Base-by-base conservation (phyloP, 1,139 yeast species). In the Kurtzmaniella natalensis region DNA sequence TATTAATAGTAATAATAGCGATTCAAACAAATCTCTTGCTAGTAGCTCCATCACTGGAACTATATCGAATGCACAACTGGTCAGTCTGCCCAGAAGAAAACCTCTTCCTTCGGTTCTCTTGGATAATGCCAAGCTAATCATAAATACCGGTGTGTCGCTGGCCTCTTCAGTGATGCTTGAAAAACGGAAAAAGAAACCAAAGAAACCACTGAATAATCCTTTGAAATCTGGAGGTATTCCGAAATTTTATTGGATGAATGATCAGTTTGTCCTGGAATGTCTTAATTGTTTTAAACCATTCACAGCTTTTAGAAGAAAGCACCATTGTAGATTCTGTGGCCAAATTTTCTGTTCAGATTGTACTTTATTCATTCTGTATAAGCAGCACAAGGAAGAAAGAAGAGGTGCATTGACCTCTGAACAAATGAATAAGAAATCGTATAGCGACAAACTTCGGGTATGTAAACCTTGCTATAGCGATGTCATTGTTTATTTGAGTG, bases 341-440 rank as follows among this genome's bases (percentile, higher is more conserved):
- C 96, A 89, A 55, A 92, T 92, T 28, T 92, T 88, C 51, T 92
- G 98, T 56, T 73, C 86, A 21, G 72, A 74, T n/a, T 92, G 98
- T 55, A 88, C 96, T 0, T 61, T 76, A 3, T 72, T 87, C 44
- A 78, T 88, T 9, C 73, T 87, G 2, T 95, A 94, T 27, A 78
- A 76, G 27, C 78, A 78, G 48, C 86, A 87, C 41, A 66, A 64
- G 39, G 70, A 64, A 34, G 70, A 67, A 39, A 39, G 72, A 29
- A 48, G 40, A 27, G 26, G 19, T 7, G 29, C 15, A 6, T 29
- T 16, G 8, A 43, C 46, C 13, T 50, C 47, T 1, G 13, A 15
- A n/a, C 19, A 25, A 25, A 16, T 17, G 18, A 35, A 41, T 51
- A 72, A 73, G n/a, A 43, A 34, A n/a, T 17, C 29, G 24, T 76